phyloP scores from a whole-genome alignment of 441 rosid species.

The Theobroma grandiflorum region DNA sequence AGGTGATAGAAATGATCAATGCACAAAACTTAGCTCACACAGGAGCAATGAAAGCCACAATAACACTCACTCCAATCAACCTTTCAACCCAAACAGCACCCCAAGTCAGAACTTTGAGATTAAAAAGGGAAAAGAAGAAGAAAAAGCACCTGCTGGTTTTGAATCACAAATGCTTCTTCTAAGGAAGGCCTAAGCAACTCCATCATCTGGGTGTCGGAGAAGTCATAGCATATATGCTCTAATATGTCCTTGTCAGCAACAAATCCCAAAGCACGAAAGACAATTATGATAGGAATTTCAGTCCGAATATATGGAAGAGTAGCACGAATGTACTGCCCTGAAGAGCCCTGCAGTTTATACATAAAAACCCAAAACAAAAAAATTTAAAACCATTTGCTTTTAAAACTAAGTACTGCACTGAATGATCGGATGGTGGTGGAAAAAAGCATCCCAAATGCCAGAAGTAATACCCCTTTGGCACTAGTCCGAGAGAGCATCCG shows the following conservation, averaged over 20 bases:
- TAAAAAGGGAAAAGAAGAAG: not conserved
- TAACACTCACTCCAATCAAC: constrained; percentile 12
- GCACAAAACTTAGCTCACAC: constrained; percentile 3
- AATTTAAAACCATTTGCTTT: not conserved
- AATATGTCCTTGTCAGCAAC: constrained; percentile 96
- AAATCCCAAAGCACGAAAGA: constrained; percentile 95
- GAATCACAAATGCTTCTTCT: constrained; percentile 98
- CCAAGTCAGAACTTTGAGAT: not conserved
- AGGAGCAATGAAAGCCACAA: constrained; percentile 9
- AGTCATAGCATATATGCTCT: constrained; percentile 93
- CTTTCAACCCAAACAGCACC: not conserved
- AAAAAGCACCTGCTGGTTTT: constrained; percentile 84
- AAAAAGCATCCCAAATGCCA: constrained; percentile 2
- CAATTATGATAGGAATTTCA: constrained; percentile 95
- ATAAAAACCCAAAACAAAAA: constrained; percentile 23
- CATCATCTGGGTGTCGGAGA: constrained; percentile 94
- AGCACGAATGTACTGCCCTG: constrained; percentile 92
- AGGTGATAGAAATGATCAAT: not conserved
- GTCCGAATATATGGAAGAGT: constrained; percentile 96
- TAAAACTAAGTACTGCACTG: not conserved
- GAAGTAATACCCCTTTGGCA: constrained; percentile 79
- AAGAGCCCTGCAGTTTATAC: constrained; percentile 74
- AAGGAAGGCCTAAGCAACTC: constrained; percentile 96
- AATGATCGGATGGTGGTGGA: not conserved
- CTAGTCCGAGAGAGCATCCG: constrained; percentile 95